These are phyloP conservation scores for Aspergillus alliaceus DNA, from an alignment of 2,329 filamentous ascomycete species.

Conservation along the genomic window DNA sequence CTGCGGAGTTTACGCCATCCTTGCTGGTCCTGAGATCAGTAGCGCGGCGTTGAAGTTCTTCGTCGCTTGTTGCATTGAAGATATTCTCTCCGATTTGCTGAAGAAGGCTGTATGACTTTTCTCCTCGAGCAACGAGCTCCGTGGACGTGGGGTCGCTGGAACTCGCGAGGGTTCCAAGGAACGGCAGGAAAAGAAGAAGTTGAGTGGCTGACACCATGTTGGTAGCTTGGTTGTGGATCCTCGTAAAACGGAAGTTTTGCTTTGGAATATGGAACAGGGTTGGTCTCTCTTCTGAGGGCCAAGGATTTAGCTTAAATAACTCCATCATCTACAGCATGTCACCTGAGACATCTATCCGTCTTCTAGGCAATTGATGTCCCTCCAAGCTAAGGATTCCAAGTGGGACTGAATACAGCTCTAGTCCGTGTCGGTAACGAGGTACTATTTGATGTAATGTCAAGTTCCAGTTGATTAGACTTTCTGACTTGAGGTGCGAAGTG, in stretches of 20 bases:
- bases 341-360: no score
- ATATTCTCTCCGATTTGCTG: neutral
- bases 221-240: neutral
- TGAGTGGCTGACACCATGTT: neutral
- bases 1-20: neutral
- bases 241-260: neutral
- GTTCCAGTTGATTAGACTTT: neutral
- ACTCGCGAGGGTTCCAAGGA: neutral
- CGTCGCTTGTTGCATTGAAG: neutral
- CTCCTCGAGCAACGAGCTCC: neutral
- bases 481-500: neutral
- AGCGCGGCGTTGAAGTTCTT: neutral
- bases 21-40: neutral
- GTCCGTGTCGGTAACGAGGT: neutral
- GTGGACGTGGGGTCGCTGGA: neutral
- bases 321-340: neutral
- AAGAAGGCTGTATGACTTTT: neutral
- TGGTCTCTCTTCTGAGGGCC: neutral
- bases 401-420: neutral
- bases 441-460: neutral
- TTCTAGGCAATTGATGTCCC: neutral
- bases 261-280: neutral
- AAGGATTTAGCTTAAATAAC: accelerated
- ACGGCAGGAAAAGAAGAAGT: neutral
- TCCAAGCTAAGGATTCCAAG: neutral